Evolutionary conservation across 495 filamentous ascomycete genomes (phyloP), one percentile per base, ranked within the genome.

Genomic region (Hypomontagnella monticulosa): DNA sequence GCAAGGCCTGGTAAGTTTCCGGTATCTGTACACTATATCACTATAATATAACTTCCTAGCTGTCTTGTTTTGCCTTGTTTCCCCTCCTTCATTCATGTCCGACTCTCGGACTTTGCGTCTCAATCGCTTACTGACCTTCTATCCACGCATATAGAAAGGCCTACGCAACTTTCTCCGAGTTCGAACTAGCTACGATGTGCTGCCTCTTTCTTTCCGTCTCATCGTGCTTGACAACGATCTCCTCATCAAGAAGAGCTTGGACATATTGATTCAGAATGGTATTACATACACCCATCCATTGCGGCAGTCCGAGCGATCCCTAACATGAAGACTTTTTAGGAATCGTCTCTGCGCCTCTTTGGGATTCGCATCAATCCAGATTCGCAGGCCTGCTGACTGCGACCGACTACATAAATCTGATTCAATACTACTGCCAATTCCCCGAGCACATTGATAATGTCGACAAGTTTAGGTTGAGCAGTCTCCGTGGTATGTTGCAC

Each of bases 361-460:
- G 95, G 95, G 95, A 99, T 78, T 97, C 93, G 32, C 91, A 91
- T 56, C 91, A 89, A 4, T 97, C 93, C 20, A 92, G 89, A 18
- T 99, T 98, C 73, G 95, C 96, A 19, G 95, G 95, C 49, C 83
- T 98, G 19, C 84, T 99, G 71, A 98, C 95, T 16, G 96, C 92
- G 44, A 95, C 92, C 63, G 95, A 99, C 76, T 99, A 95, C 76
- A 91, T 99, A 81, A 99, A 99, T 74, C 90, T 99, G 55, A 96
- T 99, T 52, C 96, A 98, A 78, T 99, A 98, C 76, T 98, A 98
- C 80, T 98, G 95, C 88, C 94, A 98, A 79, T 96, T 94, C 69
- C 96, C 96, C 12, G 91, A 94, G 42, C 89, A 92, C 10, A 83
- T 99, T 53, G 87, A 88, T 56, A 85, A 93, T 71, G 89, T 98